These are phyloP conservation scores for Dryadomyces quercus-mongolicae DNA, from an alignment of 2,329 filamentous ascomycete species.

Conservation along the genomic window DNA sequence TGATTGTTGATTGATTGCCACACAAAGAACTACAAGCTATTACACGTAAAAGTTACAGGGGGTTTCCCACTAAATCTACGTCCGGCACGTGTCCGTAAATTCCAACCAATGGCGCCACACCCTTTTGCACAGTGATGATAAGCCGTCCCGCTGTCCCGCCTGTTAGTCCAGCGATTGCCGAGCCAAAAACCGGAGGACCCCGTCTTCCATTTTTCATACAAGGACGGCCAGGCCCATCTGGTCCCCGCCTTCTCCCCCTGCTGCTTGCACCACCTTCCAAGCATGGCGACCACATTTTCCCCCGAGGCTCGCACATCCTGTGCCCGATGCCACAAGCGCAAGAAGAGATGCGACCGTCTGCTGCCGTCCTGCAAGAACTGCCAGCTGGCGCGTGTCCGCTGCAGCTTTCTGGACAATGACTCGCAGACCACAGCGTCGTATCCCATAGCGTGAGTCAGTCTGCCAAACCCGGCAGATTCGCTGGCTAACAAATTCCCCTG, in stretches of 20 bases:
- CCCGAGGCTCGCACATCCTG: slow-evolving; percentile 10
- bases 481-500: neutral
- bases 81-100: neutral
- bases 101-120: neutral
- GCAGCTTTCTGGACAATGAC: slow-evolving; percentile 28
- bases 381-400: slow-evolving; percentile 21
- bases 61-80: neutral
- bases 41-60: no score
- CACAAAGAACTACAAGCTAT: neutral
- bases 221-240: neutral
- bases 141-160: neutral
- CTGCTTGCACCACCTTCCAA: neutral
- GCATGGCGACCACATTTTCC: neutral
- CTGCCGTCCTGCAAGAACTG: slow-evolving; percentile 28
- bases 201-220: neutral
- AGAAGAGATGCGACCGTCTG: slow-evolving; percentile 28
- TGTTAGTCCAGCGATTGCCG: no score
- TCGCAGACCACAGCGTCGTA: slow-evolving; percentile 24
- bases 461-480: neutral
- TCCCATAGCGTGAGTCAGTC: slow-evolving; percentile 22
- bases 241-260: neutral
- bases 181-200: no score
- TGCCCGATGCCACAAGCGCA: slow-evolving; percentile 25
- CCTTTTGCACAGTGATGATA: neutral
- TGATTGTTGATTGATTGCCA: no score